phyloP scores from a whole-genome alignment of 257 asterid species.

The Solanum chiquidenum region DNA sequence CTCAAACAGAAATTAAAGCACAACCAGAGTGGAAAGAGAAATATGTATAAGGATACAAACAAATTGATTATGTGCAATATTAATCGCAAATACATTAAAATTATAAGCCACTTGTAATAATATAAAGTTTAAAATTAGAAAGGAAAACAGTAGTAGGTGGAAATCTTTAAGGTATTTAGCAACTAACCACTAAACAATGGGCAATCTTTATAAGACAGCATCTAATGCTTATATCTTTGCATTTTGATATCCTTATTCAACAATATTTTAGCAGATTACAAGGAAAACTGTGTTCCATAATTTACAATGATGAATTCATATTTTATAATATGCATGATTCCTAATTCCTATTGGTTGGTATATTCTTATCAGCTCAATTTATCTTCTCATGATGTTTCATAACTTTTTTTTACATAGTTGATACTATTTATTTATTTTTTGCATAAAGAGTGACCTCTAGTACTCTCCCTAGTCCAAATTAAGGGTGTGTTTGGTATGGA shows the following conservation, averaged over 20 bases:
- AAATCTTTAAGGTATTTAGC: neutral
- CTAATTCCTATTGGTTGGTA: no score
- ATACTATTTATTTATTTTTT: neutral
- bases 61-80: no score
- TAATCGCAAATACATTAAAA: neutral
- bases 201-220: neutral
- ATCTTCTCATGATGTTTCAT: neutral
- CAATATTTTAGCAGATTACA: neutral
- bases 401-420: neutral
- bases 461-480: neutral
- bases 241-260: neutral
- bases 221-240: neutral
- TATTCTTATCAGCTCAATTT: neutral
- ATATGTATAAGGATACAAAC: no score
- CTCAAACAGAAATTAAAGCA: neutral
- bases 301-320: neutral
- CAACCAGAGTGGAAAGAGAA: neutral
- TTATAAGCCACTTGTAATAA: neutral
- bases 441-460: neutral
- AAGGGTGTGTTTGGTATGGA: no score
- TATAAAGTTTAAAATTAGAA: neutral
- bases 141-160: neutral
- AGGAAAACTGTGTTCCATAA: neutral
- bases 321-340: neutral
- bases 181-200: no score